Base-by-base conservation (phyloP, 306 rosid species). In the Rubus parviflorus region DNA sequence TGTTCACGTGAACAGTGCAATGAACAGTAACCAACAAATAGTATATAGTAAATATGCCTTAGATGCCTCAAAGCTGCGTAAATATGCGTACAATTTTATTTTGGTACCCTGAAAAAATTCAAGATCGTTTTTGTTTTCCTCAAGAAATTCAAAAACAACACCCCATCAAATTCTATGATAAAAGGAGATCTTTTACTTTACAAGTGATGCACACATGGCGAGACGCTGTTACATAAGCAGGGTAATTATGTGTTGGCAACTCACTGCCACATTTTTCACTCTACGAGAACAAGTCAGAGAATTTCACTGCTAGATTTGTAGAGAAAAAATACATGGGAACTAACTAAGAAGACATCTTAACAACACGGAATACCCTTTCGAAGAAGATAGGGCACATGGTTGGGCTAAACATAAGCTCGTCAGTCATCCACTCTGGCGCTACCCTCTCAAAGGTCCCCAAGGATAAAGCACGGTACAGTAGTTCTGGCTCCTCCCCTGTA, bases 401-500 rank as follows among this genome's bases (percentile, higher is more conserved):
- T 67, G 88, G 83, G 81, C 96, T 95, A 90, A 95, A 92, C 84
- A 87, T 84, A 77, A 92, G 88, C 73, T 80, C 91, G 48, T 88
- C 97, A 81, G 86, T 87, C 97, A 92, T 92, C 99, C 99, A 95
- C 78, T 87, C 96, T 60, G 97, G 99, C 6, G 93, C 99, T 61
- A 86, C 89, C 80, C 91, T 89, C 86, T 90, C 99, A 54, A 95
- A 88, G 40, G 92, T 83, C 69, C 97, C 99, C 60, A 92, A 82
- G 23, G 99, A 89, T 71, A 74, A 11, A 61, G 78, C 87, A 38
- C 81, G 87, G 77, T 95, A 95, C 13, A 84, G 72, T 72, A 95
- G 83, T 69, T 89, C 96, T 73, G 80, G 87, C 77, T 89, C 93
- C 62, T 84, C 83, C 73, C 74, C 90, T 17, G 82, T 70, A 61